These are phyloP conservation scores for Cynanchum wilfordii DNA, from an alignment of 257 asterid species.

Conservation along the genomic window DNA sequence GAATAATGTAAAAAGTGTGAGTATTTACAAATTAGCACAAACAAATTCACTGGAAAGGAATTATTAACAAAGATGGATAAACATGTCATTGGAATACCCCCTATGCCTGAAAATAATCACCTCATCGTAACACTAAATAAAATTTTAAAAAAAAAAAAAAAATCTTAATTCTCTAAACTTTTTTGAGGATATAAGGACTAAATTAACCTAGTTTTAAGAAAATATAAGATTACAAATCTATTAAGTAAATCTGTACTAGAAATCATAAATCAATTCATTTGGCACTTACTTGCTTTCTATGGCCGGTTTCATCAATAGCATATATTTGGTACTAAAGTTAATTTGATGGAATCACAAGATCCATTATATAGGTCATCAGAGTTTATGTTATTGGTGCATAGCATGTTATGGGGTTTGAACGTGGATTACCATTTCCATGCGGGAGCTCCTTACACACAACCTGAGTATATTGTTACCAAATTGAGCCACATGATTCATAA, in stretches of 20 bases:
- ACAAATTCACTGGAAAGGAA: neutral
- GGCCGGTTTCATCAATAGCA: neutral
- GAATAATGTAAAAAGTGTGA: neutral
- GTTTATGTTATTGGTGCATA: neutral
- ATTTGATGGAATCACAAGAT: neutral
- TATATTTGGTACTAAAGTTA: neutral
- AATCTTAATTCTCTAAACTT: neutral
- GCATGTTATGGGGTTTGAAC: neutral
- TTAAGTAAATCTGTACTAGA: neutral
- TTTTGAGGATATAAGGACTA: neutral
- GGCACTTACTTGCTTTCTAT: neutral
- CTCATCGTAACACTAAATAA: neutral
- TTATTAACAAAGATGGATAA: too few species aligned
- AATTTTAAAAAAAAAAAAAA: too few species aligned
- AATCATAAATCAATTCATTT: neutral
- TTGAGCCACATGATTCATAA: neutral
- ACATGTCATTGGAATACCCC: neutral
- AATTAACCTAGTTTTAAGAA: neutral
- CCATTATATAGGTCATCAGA: neutral
- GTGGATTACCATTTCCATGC: neutral
- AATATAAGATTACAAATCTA: too few species aligned
- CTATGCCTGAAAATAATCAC: neutral
- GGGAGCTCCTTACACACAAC: neutral
- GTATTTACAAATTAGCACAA: neutral
- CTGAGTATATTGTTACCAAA: neutral